Evolutionary conservation across 345 rosid genomes (phyloP), one percentile per base, ranked within the genome.

Genomic region (Microthlaspi erraticum): DNA sequence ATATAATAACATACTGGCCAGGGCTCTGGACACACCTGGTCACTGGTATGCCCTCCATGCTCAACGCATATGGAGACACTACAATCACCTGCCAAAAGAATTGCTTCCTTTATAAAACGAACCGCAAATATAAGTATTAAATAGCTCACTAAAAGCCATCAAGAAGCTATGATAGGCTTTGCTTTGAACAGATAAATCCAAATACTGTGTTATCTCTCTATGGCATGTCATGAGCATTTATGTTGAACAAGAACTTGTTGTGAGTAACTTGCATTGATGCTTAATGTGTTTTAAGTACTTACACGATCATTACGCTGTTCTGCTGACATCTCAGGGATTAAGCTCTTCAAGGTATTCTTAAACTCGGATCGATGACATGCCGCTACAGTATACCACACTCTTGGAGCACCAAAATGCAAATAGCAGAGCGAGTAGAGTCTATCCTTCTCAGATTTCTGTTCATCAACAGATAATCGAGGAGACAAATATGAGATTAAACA

Each of bases 381-480:
- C 0, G 97, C 89, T 69, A 84, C 70, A 48, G 74, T 66, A 76
- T 84, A 80, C 97, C 94, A 85, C 34, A 91, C 76, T 81, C 80
- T 84, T 10, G 90, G 90, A 66, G 79, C 81, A 48, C 97, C 97
- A 55, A 83, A 2, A 81, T 90, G 97, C 84, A 77, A 42, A 80
- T 84, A 88, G 77, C 65, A 75, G 64, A 90, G 79, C 7, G 82
- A 76, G 74, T 86, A 84, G 64, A 90, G 74, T 70, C 81, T 81
- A 76, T 85, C 92, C 70, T 84, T 85, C 82, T 85, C 88, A 58
- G 77, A 80, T 65, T 83, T 85, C 97, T 88, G 90, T 77, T 71
- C 69, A 50, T 42, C 58, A 76, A 81, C 57, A 53, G 38, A 67
- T 73, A 56, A 34, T 37, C 13, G n/a, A 65, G 18, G 67, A 51